Evolutionary conservation across 768 basidiomycete genomes (phyloP).

Genomic region (Trametes meyenii): DNA sequence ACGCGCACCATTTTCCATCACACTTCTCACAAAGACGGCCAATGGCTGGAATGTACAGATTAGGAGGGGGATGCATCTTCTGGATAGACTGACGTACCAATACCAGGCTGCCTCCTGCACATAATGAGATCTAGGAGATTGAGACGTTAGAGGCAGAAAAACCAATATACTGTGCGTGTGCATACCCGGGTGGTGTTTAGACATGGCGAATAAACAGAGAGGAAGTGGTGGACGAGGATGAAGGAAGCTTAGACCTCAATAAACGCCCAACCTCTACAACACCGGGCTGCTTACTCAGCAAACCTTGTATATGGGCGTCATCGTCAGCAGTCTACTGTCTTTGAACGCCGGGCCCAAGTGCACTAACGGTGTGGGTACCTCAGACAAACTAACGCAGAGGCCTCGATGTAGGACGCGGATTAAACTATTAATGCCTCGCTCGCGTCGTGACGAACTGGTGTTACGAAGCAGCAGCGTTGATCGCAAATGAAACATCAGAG

Average conservation of each 20-base stretch:
- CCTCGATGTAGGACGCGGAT: too few species aligned
- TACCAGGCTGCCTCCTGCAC: conserved; percentile 97
- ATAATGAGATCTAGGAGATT: conserved; percentile 82
- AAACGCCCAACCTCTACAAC: too few species aligned
- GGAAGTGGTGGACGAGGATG: conserved; percentile 15
- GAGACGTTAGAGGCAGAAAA: neutral
- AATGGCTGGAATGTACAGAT: conserved; percentile 62
- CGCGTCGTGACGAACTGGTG: too few species aligned
- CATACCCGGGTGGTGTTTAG: conserved; percentile 41
- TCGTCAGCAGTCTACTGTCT: too few species aligned
- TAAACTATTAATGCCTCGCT: too few species aligned
- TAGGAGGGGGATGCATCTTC: conserved; percentile 15
- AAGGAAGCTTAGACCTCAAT: neutral
- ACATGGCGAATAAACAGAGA: conserved; percentile 30
- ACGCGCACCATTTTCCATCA: conserved; percentile 94
- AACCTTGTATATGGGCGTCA: too few species aligned
- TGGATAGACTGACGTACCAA: conserved; percentile 57
- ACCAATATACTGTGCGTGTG: neutral
- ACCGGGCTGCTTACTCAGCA: neutral
- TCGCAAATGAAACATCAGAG: too few species aligned
- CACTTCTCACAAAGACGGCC: conserved; percentile 99
- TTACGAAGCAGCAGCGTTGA: too few species aligned
- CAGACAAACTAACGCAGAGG: too few species aligned
- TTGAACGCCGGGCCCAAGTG: too few species aligned
- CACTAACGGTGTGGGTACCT: too few species aligned